Evolutionary conservation across 2,329 filamentous ascomycete species (phyloP), one percentile per base, ranked within the genome.

Genomic region (Ceratocystis destructans): DNA sequence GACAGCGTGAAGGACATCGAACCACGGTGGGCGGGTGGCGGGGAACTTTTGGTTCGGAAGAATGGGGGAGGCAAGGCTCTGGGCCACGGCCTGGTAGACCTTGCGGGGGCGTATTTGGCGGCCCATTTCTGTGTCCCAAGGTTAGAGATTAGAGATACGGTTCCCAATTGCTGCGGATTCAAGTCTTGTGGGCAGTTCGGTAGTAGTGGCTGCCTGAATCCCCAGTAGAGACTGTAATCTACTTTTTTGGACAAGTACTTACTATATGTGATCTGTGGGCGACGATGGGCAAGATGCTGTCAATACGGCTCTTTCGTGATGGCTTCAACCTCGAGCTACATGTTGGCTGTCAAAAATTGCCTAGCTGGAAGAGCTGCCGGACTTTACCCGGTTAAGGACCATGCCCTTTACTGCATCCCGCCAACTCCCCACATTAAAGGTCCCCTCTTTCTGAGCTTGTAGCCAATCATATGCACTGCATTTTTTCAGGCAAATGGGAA

Each of bases 1-100:
- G 46, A 83, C 79, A 12, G 75, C 73, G 70, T 79, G 76, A 70
- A 85, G 73, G 37, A 80, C 79, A 8, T 77, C 73, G 68, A 79
- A 79, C 83, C 83, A 85, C 64, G 79, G 74, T 64, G 77, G 75
- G 61, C 72, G 73, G 71, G 74, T 72, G 64, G 72, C 72, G 68
- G 68, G 71, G 68, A 75, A 70, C 68, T 70, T 70, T 17, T 64
- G 64, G 20, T 25, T 63, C 44, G 71, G 69, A 64, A 79, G 73
- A 69, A 78, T 72, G 62, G 71, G 73, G 69, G 77, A 75, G 71
- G 77, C 75, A 65, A 82, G 72, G 70, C 80, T 74, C 63, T 75
- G 73, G 31, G 76, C 72, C 69, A 80, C 76, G 68, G 76, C 75
- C 71, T 80, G 76, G 71, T 77, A 77, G 72, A 82, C 77, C 72